Conservation (phyloP, 768 basidiomycete species). For the Lactarius hengduanensis region DNA sequence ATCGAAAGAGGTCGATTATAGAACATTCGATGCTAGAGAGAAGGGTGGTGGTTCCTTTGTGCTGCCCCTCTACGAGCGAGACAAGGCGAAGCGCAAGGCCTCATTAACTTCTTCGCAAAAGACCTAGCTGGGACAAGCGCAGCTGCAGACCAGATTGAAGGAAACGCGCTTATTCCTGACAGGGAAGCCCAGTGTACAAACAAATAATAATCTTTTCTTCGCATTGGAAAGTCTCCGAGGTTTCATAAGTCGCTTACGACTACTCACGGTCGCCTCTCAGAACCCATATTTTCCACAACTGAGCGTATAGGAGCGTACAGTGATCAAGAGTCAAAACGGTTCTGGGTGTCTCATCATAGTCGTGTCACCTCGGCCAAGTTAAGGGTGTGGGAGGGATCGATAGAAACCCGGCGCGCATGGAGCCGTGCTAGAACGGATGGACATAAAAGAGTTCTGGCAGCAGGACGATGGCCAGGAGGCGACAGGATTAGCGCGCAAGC, state of each 20-base stretch:
- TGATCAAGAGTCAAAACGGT: constrained; percentile 1
- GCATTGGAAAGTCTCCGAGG: neutral
- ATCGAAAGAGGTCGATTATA: neutral
- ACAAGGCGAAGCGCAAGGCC: constrained; percentile 3
- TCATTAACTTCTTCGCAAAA: neutral
- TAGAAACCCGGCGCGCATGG: constrained; percentile 10
- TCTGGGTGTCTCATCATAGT: constrained; percentile 5
- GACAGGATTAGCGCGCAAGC: constrained; percentile 25
- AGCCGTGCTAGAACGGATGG: constrained; percentile 13
- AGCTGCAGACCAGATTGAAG: constrained; percentile 11
- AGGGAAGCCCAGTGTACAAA: neutral
- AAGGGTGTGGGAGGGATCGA: neutral
- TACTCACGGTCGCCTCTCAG: constrained; percentile 19
- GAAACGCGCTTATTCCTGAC: neutral
- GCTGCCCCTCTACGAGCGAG: neutral
- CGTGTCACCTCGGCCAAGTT: neutral
- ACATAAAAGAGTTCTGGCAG: constrained; percentile 9
- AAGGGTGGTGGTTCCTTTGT: neutral
- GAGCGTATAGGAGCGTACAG: constrained; percentile 6
- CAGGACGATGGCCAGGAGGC: constrained; percentile 4
- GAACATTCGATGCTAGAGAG: neutral
- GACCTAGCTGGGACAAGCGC: neutral
- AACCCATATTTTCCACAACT: constrained; percentile 12
- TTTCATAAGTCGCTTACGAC: neutral
- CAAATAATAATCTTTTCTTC: neutral